Evolutionary conservation across 305 asterid genomes (phyloP).

Genomic region (Fraxinus baroniana): DNA sequence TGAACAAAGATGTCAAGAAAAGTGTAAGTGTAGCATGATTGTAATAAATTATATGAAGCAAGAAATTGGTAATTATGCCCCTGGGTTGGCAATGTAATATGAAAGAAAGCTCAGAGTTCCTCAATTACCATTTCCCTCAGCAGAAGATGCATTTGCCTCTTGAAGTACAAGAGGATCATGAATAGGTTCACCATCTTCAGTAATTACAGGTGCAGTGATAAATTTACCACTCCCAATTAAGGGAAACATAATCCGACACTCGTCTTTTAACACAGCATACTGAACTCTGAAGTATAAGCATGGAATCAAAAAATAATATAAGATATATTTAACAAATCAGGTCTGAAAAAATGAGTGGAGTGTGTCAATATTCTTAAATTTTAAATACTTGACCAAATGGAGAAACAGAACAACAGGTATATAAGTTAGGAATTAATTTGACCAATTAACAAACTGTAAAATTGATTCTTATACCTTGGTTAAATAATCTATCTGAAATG

Average conservation of each 20-base stretch:
- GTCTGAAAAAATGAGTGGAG: conserved; percentile 12
- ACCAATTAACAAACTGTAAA: background rate
- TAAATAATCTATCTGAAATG: background rate
- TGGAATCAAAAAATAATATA: conserved; percentile 15
- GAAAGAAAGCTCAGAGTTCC: conserved; percentile 25
- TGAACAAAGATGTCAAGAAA: background rate
- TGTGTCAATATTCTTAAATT: background rate
- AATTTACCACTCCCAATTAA: conserved; percentile 76
- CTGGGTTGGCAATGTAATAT: conserved; percentile 1
- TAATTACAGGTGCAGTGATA: conserved; percentile 77
- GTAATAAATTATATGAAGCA: conserved; percentile 17
- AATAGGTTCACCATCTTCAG: conserved; percentile 69
- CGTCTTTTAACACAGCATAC: conserved; percentile 67
- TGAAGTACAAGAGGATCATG: conserved; percentile 77
- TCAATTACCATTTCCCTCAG: conserved; percentile 37
- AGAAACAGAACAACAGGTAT: background rate
- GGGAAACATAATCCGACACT: conserved; percentile 69
- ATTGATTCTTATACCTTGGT: background rate
- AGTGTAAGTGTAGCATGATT: background rate
- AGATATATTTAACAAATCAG: conserved; percentile 15
- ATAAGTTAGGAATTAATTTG: conserved; percentile 14
- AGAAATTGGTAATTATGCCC: background rate
- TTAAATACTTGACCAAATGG: background rate
- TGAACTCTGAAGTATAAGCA: conserved; percentile 47
- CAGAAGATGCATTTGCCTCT: conserved; percentile 45